Percentiles rank a stretch among this genome's conserved stretches.
Conservation (phyloP, 2,329 filamentous ascomycete genomes). For the Fusarium foetens region DNA sequence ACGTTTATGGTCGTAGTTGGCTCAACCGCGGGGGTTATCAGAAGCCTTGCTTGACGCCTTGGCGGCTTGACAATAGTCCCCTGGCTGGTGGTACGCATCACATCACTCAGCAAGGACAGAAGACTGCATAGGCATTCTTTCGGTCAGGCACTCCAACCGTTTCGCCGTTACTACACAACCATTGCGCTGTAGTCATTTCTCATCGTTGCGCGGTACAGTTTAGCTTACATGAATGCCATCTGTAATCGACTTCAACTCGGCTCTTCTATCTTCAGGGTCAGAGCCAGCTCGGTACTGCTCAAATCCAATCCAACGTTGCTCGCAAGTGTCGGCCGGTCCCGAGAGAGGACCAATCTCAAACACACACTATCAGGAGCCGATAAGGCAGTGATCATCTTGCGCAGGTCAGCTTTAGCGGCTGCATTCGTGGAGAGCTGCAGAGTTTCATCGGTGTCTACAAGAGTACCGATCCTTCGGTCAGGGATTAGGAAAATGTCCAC, state of each 20-base stretch:
- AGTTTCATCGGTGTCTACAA: constrained; percentile 40
- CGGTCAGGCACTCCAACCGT: background rate
- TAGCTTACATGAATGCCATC: background rate
- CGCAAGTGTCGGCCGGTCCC: constrained; percentile 41
- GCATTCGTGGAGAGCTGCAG: constrained; percentile 32
- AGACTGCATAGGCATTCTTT: constrained; percentile 2
- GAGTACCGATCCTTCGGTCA: constrained; percentile 39
- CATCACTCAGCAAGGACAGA: constrained; percentile 4
- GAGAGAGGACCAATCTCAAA: constrained; percentile 30
- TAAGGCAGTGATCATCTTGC: constrained; percentile 39
- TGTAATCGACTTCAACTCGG: constrained; percentile 7
- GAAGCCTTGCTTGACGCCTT: constrained; percentile 9
- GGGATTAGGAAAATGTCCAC: constrained; percentile 30
- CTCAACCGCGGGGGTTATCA: constrained; percentile 4
- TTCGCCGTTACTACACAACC: background rate
- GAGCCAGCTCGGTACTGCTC: constrained; percentile 26
- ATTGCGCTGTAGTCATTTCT: background rate
- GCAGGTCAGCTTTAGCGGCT: constrained; percentile 32
- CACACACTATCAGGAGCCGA: constrained; percentile 23
- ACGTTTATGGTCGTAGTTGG: constrained; percentile 7
- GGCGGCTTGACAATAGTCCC: constrained; percentile 9
- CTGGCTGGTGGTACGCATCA: constrained; percentile 15
- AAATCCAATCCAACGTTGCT: constrained; percentile 34
- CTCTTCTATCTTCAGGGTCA: constrained; percentile 19
- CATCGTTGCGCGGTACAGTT: background rate